phyloP scores from a whole-genome alignment of 2,329 filamentous ascomycete genomes.

The Xylogone sp. region DNA sequence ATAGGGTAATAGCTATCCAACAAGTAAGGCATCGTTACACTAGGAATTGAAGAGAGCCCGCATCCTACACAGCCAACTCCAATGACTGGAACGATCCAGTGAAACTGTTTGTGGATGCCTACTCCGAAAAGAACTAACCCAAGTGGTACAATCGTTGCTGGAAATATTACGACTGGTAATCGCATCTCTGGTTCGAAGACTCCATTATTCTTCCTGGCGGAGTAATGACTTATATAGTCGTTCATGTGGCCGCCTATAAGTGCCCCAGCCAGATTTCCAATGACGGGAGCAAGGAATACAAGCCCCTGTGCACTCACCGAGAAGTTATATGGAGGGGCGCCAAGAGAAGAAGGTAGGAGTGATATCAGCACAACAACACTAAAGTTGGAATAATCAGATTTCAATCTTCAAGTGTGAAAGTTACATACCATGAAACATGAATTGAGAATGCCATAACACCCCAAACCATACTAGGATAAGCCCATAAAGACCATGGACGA shows the following conservation, averaged over 20 bases:
- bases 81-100: constrained; percentile 42
- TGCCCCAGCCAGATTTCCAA: constrained; percentile 38
- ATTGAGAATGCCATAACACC: constrained; percentile 2
- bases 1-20: constrained; percentile 20
- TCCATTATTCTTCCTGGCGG: constrained; percentile 35
- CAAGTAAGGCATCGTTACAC: constrained; percentile 42
- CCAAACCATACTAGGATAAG: constrained; percentile 5
- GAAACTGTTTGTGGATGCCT: constrained; percentile 34
- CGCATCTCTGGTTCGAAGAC: constrained; percentile 42
- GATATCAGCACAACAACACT: no score
- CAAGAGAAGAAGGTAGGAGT: background rate
- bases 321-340: constrained; percentile 6
- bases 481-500: constrained; percentile 2
- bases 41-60: constrained; percentile 38
- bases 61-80: constrained; percentile 42
- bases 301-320: constrained; percentile 2
- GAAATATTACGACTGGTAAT: constrained; percentile 36
- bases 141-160: constrained; percentile 35
- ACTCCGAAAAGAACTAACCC: constrained; percentile 42
- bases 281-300: constrained; percentile 1
- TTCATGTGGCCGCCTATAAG: constrained; percentile 39
- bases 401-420: no score
- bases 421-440: constrained; percentile 2
- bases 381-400: no score
- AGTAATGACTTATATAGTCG: constrained; percentile 38